Percentiles rank a stretch among this genome's conserved stretches.
phyloP scores from a whole-genome alignment of 169 alveolate species.

The Plasmodium ovale region DNA sequence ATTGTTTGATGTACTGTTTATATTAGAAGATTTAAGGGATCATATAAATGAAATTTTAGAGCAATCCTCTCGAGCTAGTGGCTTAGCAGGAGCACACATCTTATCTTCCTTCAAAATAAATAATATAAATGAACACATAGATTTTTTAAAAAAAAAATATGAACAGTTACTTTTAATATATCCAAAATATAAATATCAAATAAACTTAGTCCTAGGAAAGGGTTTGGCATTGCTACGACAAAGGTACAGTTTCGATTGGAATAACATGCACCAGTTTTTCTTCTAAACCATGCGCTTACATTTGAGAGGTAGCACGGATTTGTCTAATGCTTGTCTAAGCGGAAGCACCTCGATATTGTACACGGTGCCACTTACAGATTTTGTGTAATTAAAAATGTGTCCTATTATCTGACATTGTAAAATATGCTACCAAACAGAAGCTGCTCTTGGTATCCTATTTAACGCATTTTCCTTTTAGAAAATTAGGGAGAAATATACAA shows the following conservation, averaged over 20 bases:
- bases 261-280: slow-evolving; percentile 65
- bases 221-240: slow-evolving; percentile 66
- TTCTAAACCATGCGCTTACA: slow-evolving; percentile 7
- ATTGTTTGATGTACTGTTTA: slow-evolving; percentile 50
- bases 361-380: too few species aligned
- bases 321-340: too few species aligned
- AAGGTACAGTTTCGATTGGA: slow-evolving; percentile 56
- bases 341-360: too few species aligned
- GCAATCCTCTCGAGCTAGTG: slow-evolving; percentile 68
- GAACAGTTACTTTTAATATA: slow-evolving; percentile 35
- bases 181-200: slow-evolving; percentile 63
- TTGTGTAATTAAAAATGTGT: too few species aligned
- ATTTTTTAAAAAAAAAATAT: slow-evolving; percentile 42
- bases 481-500: too few species aligned
- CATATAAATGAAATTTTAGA: slow-evolving; percentile 72
- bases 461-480: too few species aligned
- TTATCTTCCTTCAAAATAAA: slow-evolving; percentile 42
- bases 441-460: too few species aligned
- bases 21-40: slow-evolving; percentile 76
- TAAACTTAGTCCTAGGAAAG: slow-evolving; percentile 53
- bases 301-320: too few species aligned
- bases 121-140: slow-evolving; percentile 63
- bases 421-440: too few species aligned
- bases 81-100: slow-evolving; percentile 65
- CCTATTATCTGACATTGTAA: too few species aligned